Evolutionary conservation across 169 alveolate species (phyloP).

Genomic region (Cryptosporidium felis): DNA sequence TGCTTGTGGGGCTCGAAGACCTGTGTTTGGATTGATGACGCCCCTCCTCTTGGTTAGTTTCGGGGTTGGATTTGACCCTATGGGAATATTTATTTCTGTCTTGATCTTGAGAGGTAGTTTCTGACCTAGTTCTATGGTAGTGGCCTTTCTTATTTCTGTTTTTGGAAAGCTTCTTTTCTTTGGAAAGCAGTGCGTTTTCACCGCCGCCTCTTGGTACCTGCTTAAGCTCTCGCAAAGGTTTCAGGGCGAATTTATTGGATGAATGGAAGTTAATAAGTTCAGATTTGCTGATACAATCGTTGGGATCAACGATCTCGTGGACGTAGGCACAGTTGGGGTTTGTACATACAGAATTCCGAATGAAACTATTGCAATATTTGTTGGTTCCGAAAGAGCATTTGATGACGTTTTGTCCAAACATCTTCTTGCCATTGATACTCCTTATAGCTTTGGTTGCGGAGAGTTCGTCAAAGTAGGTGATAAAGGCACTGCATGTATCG

Average conservation of each 20-base stretch:
- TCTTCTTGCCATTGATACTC: conserved; percentile 87
- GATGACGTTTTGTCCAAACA: conserved; percentile 83
- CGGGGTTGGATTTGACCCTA: no score
- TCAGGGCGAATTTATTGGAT: conserved; percentile 57
- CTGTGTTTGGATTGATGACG: no score
- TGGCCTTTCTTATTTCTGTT: no score
- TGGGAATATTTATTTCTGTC: no score
- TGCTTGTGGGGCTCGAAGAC: no score
- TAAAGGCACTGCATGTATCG: conserved; percentile 90
- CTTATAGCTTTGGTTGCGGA: conserved; percentile 91
- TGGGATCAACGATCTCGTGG: conserved; percentile 85
- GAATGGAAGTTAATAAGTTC: conserved; percentile 63
- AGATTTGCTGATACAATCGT: conserved; percentile 63
- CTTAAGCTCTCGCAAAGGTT: conserved; percentile 41
- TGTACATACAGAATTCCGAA: conserved; percentile 85
- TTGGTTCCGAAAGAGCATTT: conserved; percentile 94
- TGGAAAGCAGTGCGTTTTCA: background rate
- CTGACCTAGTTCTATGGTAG: no score
- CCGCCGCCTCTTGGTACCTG: background rate
- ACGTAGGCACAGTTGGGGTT: conserved; percentile 91
- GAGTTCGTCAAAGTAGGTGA: conserved; percentile 87
- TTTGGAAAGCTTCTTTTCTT: background rate
- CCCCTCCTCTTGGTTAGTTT: no score
- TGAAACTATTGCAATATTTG: conserved; percentile 90
- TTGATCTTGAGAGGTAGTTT: no score